Evolutionary conservation across 2,329 filamentous ascomycete species (phyloP), one percentile per base, ranked within the genome.

Genomic region (Cryoendolithus antarcticus): DNA sequence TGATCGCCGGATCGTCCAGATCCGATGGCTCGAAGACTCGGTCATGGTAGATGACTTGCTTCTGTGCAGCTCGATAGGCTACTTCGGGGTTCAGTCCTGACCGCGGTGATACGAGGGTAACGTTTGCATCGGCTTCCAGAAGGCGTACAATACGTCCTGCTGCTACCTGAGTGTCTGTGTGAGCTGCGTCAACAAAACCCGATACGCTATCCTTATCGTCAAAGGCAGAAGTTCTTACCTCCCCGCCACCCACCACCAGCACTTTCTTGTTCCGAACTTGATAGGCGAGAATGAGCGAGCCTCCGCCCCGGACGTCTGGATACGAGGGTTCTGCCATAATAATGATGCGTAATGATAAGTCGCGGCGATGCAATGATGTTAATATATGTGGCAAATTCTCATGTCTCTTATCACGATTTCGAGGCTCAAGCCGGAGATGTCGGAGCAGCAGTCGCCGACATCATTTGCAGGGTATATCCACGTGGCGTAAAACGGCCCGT

Each of bases 201-300:
- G n/a, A n/a, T n/a, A n/a, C 39, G 35, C 11, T 37, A 38, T 36
- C 27, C 21, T 12, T 30, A n/a, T 27, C 32, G 30, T 30, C 30
- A 32, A 15, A 9, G 9, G 10, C 30, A 12, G 13, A 9, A 21
- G 13, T 24, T 39, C 74, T 50, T 67, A 93, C 89, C 72, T 96
- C 89, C 61, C 91, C 91, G 52, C 91, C 91, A 48, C 91, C 91
- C 6, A 98, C 77, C 4, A 98, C 83, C n/a, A 98, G 67, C 10
- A 96, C 81, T 48, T 78, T 77, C 63, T 93, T 95, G 61, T 80
- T 80, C 57, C 78, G 82, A 54, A 94, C 80, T 66, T 96, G 91
- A 88, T 89, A 98, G 56, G 91, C 91, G 38, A 98, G 69, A 47
- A 98, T 91, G 48, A 98, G 67, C 45, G 89, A 96, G 43, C 88